Evolutionary conservation across 176 grass and related monocot genomes (phyloP), one percentile per base, ranked within the genome.

Genomic region (Carex myosuroides): DNA sequence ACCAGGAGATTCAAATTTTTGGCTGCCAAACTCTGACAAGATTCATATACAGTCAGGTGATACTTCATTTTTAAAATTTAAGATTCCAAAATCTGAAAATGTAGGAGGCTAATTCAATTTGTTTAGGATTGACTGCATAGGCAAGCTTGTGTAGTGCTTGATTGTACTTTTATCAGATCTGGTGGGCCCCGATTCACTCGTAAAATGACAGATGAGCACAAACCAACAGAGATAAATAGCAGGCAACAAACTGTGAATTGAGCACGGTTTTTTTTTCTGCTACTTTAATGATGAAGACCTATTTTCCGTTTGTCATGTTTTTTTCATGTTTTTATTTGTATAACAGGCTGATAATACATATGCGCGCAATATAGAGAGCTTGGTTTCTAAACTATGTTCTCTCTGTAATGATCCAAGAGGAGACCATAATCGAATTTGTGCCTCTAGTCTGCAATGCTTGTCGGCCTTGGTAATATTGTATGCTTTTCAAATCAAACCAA

Each of bases 11-110:
- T 82, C 91, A 86, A 72, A 92, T 95, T 82, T 88, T 99, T 80
- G 96, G 96, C 29, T 99, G 96, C 86, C 91, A 90, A 92, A 95
- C 96, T 76, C 86, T 99, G 82, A 92, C 87, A 2, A 95, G 84
- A 84, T 99, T 99, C 73, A 94, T 99, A 55, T 95, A 90, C 77
- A 94, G 83, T 55, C 96, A 99, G 96, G 93, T 99, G 64, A 79
- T 52, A 18, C 17, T 67, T 68, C 22, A 50, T 66, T 17, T 46
- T 82, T 16, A 21, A 29, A 81, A 64, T 64, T 64, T 66, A 16
- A 50, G 20, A 64, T 39, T 63, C 79, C 21, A 64, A 5, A 59
- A 18, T 53, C n/a, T 82, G 62, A 63, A 63, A 11, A 76, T 55
- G 13, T 55, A 55, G 12, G 26, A 55, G 72, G 48, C 20, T 77